Evolutionary conservation across 2,329 filamentous ascomycete genomes (phyloP).

Genomic region (Aaosphaeria pasadenensis): DNA sequence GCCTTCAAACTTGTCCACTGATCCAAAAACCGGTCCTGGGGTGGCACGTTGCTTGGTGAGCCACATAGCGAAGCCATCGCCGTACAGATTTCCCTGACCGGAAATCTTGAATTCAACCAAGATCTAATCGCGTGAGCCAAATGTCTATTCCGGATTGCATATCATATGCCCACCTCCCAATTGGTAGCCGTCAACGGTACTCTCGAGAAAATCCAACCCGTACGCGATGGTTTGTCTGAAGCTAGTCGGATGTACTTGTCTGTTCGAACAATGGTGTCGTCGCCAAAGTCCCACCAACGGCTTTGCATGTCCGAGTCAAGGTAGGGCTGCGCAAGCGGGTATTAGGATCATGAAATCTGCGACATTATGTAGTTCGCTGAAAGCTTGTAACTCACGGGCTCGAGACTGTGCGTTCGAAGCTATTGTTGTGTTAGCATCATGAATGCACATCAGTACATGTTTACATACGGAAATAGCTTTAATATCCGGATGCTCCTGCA

Average conservation of each 20-base stretch:
- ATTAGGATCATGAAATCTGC: not conserved
- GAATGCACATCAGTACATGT: conserved; percentile 17
- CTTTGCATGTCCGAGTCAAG: conserved; percentile 97
- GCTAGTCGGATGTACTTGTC: conserved; percentile 87
- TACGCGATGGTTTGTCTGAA: conserved; percentile 83
- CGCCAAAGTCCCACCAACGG: conserved; percentile 98
- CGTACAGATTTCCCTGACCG: conserved; percentile 84
- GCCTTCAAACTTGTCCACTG: conserved; percentile 84
- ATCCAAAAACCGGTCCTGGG: conserved; percentile 82
- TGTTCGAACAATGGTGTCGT: conserved; percentile 79
- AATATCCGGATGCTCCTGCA: conserved; percentile 47
- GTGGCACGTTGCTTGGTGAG: conserved; percentile 88
- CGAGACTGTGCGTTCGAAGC: conserved; percentile 83
- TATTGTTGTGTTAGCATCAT: conserved; percentile 31
- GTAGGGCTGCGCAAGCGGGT: conserved; percentile 67
- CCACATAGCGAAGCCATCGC: conserved; percentile 98
- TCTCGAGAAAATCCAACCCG: conserved; percentile 90
- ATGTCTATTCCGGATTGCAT: not conserved
- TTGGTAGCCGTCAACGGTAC: conserved; percentile 96
- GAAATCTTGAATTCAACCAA: conserved; percentile 94
- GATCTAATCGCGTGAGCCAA: conserved; percentile 53
- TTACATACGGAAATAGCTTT: conserved; percentile 63
- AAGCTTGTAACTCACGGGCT: conserved; percentile 59
- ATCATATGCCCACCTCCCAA: conserved; percentile 66
- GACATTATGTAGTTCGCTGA: too few species aligned